Evolutionary conservation across 2,329 filamentous ascomycete genomes (phyloP).

Genomic region (Chaetomium sp.): DNA sequence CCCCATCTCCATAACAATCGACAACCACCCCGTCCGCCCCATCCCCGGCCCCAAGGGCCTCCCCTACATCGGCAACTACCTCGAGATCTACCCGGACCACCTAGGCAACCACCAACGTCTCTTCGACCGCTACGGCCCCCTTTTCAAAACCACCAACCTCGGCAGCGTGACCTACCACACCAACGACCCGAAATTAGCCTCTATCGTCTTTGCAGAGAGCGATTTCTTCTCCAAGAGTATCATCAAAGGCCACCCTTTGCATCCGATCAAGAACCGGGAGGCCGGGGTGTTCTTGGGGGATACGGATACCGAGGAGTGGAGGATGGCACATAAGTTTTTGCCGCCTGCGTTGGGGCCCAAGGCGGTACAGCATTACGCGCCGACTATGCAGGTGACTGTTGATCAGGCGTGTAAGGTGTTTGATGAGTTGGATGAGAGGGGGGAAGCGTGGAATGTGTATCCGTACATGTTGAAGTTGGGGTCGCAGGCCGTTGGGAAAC

Average conservation of each 20-base stretch:
- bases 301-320: constrained; percentile 44
- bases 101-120: constrained; percentile 40
- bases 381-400: constrained; percentile 50
- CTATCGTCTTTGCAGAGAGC: constrained; percentile 41
- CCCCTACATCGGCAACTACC: constrained; percentile 47
- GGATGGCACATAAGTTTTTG: constrained; percentile 53
- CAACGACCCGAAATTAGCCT: constrained; percentile 42
- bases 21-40: constrained; percentile 42
- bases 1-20: constrained; percentile 39
- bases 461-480: constrained; percentile 44
- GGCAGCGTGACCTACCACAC: constrained; percentile 44
- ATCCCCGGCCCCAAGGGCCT: constrained; percentile 44
- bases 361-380: constrained; percentile 54
- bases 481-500: constrained; percentile 38
- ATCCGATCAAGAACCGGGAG: constrained; percentile 36
- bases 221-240: constrained; percentile 50
- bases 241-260: constrained; percentile 42
- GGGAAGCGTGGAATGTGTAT: constrained; percentile 43
- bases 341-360: constrained; percentile 52
- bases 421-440: constrained; percentile 43
- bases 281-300: constrained; percentile 40
- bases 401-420: constrained; percentile 45
- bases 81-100: constrained; percentile 51
- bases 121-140: constrained; percentile 45
- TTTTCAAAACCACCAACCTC: constrained; percentile 47